These are phyloP conservation scores for Cymbopogon flexuosus DNA, from an alignment of 202 grass and related monocot genomes.

Conservation along the genomic window DNA sequence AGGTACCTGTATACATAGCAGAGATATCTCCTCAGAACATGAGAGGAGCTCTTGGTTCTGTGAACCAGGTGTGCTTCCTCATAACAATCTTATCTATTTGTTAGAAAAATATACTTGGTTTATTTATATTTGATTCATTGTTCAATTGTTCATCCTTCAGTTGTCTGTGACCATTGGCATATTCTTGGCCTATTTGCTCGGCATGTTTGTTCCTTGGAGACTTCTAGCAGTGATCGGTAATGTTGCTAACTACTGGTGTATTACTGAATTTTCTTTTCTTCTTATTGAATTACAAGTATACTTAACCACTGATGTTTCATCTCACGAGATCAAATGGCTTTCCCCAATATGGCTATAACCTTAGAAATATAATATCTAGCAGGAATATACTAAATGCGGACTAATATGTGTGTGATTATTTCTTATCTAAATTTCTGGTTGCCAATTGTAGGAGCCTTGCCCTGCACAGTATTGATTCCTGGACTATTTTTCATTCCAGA, in stretches of 20 bases:
- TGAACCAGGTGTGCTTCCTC: slow-evolving; percentile 68
- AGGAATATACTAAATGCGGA: neutral
- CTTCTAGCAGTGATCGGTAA: slow-evolving; percentile 93
- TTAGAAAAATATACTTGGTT: neutral
- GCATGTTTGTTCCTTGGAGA: slow-evolving; percentile 96
- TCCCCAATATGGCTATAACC: neutral
- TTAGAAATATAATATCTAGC: neutral
- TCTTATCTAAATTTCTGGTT: slow-evolving; percentile 21
- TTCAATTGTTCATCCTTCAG: slow-evolving; percentile 25
- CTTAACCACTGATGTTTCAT: neutral
- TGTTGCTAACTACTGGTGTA: neutral
- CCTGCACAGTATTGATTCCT: slow-evolving; percentile 86
- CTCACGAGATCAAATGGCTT: slow-evolving; percentile 3
- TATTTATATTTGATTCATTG: slow-evolving; percentile 10
- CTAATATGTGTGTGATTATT: neutral
- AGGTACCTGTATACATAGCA: slow-evolving; percentile 98
- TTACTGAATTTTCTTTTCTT: neutral
- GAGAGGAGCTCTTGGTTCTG: slow-evolving; percentile 85
- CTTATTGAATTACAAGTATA: no score
- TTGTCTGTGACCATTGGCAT: slow-evolving; percentile 86
- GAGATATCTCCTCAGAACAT: slow-evolving; percentile 94
- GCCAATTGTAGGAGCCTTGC: slow-evolving; percentile 56
- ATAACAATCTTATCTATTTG: neutral
- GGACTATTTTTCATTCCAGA: slow-evolving; percentile 90
- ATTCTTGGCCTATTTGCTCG: slow-evolving; percentile 78